These are phyloP conservation scores for Centaurea solstitialis DNA, from an alignment of 129 eudicot genomes.

Conservation along the genomic window DNA sequence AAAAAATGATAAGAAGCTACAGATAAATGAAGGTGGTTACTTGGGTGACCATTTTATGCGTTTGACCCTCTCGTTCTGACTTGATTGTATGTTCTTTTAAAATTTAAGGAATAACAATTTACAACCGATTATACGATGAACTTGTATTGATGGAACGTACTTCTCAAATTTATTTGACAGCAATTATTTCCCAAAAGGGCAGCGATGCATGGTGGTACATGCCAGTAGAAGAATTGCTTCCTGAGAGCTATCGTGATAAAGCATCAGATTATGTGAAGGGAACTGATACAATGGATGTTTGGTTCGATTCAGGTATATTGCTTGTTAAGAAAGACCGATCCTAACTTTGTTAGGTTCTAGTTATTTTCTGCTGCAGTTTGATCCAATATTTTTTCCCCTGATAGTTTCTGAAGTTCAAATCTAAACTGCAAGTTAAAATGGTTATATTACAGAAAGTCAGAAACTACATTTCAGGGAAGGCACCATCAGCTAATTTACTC, in stretches of 20 bases:
- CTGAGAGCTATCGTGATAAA: slow-evolving; percentile 73
- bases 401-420: not conserved
- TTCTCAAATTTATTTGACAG: slow-evolving; percentile 45
- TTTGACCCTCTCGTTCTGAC: not conserved
- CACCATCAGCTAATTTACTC: too few relatives aligned
- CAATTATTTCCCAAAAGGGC: slow-evolving; percentile 87
- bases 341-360: not conserved
- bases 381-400: too few relatives aligned
- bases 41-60: not conserved
- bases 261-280: slow-evolving; percentile 90
- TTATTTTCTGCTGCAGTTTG: not conserved
- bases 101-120: too few relatives aligned
- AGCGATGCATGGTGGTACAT: slow-evolving; percentile 99
- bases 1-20: not conserved
- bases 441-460: too few relatives aligned
- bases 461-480: too few relatives aligned
- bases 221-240: slow-evolving; percentile 92
- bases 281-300: slow-evolving; percentile 98
- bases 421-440: too few relatives aligned
- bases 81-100: not conserved
- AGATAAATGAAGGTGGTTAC: not conserved
- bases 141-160: not conserved
- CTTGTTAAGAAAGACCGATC: not conserved
- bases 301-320: slow-evolving; percentile 93
- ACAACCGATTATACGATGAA: not conserved